Base-by-base conservation (phyloP, 768 basidiomycete genomes). In the Russula compacta region DNA sequence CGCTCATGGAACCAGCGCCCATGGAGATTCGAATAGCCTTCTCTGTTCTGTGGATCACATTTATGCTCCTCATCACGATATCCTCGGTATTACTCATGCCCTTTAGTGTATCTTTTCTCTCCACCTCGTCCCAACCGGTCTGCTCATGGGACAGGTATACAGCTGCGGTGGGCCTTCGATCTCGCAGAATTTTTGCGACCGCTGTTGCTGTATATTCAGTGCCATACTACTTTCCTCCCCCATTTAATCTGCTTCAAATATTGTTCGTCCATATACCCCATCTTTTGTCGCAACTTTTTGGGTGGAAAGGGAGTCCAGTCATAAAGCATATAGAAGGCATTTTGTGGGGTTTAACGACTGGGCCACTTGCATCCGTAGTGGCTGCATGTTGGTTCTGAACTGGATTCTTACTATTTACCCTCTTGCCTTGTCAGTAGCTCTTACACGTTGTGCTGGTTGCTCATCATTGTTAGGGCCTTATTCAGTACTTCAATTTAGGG, bases 121-220 rank as follows among this genome's bases (percentile, higher is more conserved):
- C 65, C 19, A n/a, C 46, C 2, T 58, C 59, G 17, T 58, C 55
- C 47, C 19, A 54, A 63, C 5, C 40, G 32, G 3, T 35, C 38
- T 55, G 32, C 14, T 39, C 64, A 6, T 84, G 83, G 83, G 81
- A 84, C 63, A 72, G 73, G 24, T 84, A 79, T 69, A 76, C 81
- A 5, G 46, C 53, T 12, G 54, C 67, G 2, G 70, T 80, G 14
- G 82, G 83, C 8, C 60, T 74, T 6, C 67, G 71, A 24, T 80
- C 83, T 21, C 79, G 82, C 33, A 70, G 70, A 43, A 58, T 69
- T 1, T 79, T 80, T 61, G 67, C 73, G 24, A 67, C 67, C 24
- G 70, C 75, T 19, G 74, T 79, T 29, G 53, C 68, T 21, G 53
- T 59, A 6, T 82, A 71, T 59, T 55, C 69, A 1, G 60, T 61